These are phyloP conservation scores for Gymnopilus junonius DNA, from an alignment of 768 basidiomycete genomes.

Conservation along the genomic window DNA sequence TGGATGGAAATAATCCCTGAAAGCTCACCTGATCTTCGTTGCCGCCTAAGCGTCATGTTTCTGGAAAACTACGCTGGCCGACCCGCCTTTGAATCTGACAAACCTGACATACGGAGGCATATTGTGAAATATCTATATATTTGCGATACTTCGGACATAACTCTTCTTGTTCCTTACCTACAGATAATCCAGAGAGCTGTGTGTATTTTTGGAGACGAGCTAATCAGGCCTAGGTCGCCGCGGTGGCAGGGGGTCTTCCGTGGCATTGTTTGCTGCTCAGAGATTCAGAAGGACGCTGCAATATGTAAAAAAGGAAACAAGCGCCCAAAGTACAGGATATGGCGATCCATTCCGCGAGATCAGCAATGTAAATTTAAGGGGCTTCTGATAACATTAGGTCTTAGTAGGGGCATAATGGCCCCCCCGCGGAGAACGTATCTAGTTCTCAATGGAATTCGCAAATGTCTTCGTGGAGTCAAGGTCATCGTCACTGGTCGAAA, in stretches of 20 bases:
- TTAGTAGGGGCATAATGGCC: background rate
- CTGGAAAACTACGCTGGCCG: background rate
- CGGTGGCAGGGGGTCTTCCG: conserved; percentile 16
- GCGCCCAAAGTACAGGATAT: conserved; percentile 17
- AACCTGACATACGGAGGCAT: background rate
- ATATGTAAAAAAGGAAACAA: conserved; percentile 19
- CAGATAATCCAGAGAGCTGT: background rate
- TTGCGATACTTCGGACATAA: conserved; percentile 8
- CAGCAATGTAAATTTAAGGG: background rate
- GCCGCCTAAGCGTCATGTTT: background rate
- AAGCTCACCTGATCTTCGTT: background rate
- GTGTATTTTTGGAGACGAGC: background rate
- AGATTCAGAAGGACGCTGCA: background rate
- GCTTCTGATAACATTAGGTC: background rate
- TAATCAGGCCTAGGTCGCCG: background rate
- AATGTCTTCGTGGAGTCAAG: background rate
- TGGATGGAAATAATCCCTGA: background rate
- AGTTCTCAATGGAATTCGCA: background rate
- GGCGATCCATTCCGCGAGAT: conserved; percentile 13
- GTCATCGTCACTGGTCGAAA: too few relatives aligned
- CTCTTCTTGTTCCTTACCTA: background rate
- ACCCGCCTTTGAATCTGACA: background rate
- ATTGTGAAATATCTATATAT: conserved; percentile 2
- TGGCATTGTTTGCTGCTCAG: conserved; percentile 6
- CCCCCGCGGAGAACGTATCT: background rate